Evolutionary conservation across 148 eudicot species (phyloP).

Genomic region (Drosera capensis): DNA sequence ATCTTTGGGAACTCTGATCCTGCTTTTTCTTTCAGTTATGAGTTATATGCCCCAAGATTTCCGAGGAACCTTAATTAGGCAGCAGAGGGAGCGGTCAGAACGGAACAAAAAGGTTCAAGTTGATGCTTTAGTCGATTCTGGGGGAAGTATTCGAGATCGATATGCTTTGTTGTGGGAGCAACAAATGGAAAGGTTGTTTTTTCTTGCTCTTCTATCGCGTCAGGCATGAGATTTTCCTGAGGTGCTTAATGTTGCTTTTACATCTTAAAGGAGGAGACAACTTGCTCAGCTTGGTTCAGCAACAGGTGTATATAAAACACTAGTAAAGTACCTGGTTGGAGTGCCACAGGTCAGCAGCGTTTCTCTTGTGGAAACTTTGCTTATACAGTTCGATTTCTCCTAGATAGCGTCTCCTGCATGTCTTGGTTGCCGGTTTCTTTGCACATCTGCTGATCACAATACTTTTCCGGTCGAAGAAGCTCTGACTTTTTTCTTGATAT

Average conservation of each 20-base stretch:
- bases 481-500: no score
- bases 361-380: neutral
- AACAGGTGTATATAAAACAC: conserved; percentile 89
- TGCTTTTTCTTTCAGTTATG: conserved; percentile 63
- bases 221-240: neutral
- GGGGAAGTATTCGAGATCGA: conserved; percentile 77
- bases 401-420: neutral
- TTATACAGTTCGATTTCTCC: no score
- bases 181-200: conserved; percentile 83
- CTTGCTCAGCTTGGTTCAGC: conserved; percentile 98
- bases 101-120: conserved; percentile 78
- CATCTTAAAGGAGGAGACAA: conserved; percentile 55
- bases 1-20: no score
- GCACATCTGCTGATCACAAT: no score
- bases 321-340: conserved; percentile 92
- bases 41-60: conserved; percentile 98
- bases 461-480: no score
- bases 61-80: conserved; percentile 81
- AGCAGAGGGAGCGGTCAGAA: conserved; percentile 94
- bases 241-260: conserved; percentile 9
- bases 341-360: conserved; percentile 98
- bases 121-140: conserved; percentile 70
- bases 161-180: conserved; percentile 91
- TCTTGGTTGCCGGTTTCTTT: no score
- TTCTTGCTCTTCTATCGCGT: conserved; percentile 1